Conservation (phyloP, 805 yeast species). For the Brettanomyces anomalus region DNA sequence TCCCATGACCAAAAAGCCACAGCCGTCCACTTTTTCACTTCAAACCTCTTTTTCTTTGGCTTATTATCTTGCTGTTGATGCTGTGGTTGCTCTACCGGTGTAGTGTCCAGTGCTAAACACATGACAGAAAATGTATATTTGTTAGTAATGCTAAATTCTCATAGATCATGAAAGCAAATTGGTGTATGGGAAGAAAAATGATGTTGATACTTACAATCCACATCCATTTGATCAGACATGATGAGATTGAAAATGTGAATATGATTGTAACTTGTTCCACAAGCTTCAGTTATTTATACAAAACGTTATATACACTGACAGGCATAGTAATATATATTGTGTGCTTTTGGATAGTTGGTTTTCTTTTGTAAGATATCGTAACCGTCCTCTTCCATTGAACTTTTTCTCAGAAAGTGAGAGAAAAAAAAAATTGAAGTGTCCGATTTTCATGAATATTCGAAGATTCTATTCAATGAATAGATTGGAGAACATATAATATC, state of each 20-base stretch:
- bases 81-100: not conserved
- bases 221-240: constrained; percentile 15
- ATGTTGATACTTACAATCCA: constrained; percentile 6
- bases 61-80: constrained; percentile 12
- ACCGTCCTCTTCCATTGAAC: too few species aligned
- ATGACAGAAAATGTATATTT: not conserved
- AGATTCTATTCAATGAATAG: too few species aligned
- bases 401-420: not conserved
- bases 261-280: not conserved
- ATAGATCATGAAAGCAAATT: not conserved
- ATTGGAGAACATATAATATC: too few species aligned
- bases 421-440: not conserved
- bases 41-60: constrained; percentile 62
- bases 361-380: too few species aligned
- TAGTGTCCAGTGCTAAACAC: not conserved
- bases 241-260: not conserved
- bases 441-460: too few species aligned
- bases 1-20: constrained; percentile 99
- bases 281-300: too few species aligned
- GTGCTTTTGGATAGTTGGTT: too few species aligned
- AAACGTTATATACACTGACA: too few species aligned
- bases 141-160: not conserved
- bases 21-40: constrained; percentile 96
- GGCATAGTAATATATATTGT: too few species aligned
- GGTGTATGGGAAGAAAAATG: not conserved